Evolutionary conservation across 495 filamentous ascomycete genomes (phyloP), one percentile per base, ranked within the genome.

Genomic region (Penicillium lagena): DNA sequence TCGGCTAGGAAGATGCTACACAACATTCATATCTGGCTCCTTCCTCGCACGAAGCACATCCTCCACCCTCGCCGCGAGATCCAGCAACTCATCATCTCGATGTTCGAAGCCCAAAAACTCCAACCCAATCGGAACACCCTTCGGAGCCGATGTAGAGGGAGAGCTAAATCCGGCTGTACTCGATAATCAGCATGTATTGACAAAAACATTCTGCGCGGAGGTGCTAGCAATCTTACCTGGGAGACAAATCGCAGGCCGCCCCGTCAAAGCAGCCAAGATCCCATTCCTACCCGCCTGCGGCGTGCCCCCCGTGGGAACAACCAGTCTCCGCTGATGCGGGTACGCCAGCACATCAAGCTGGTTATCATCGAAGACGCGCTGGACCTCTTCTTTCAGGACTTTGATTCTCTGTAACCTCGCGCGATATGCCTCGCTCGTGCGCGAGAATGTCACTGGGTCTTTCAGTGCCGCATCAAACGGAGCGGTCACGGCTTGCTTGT

Each of bases 271-370:
- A 3, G 79, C 82, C 6, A 85, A 56, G 22, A 84, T 77, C 15
- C 82, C 82, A 56, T 86, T 86, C 3, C 82, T 62, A 9, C 78
- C 78, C 22, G 56, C 55, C 60, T 85, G 82, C 0, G 66, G 69
- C 0, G 66, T 65, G 5, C 64, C 62, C 4, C 81, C 81, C 36
- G 83, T 56, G 32, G 70, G 67, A 11, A 82, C 79, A 12, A 81
- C 76, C 1, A 86, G 62, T 38, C 81, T 81, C 45, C 72, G 71
- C 49, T 86, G 82, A 55, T 85, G 77, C 9, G 81, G 82, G 54
- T 85, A 86, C 45, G 82, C 72, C 22, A 85, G 40, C 0, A 74
- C 80, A 51, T 82, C 78, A 1, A 86, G 56, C 3, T 56, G 47
- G 40, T 78, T 56, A 1, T 43, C 33, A 1, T 55, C 51, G 46